Percentiles rank a stretch among this genome's conserved stretches.
phyloP scores from a whole-genome alignment of 495 filamentous ascomycete genomes.

The Cenococcum geophilum region DNA sequence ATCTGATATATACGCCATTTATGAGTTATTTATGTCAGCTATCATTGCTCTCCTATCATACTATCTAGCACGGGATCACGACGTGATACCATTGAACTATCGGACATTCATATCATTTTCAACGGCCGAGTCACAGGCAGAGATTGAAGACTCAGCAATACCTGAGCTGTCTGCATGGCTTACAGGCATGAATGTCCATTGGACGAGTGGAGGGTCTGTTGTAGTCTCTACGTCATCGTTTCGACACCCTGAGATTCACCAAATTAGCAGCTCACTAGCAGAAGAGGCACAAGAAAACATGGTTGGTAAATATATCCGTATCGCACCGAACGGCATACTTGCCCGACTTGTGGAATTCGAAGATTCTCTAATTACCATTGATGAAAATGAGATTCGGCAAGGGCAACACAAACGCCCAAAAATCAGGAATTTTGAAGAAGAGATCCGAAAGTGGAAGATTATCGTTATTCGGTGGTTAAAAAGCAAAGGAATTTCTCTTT shows the following conservation, averaged over 20 bases:
- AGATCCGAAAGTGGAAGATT: conserved; percentile 23
- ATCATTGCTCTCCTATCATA: conserved; percentile 31
- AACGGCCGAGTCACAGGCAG: neutral
- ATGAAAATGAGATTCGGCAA: conserved; percentile 1
- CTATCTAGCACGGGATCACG: conserved; percentile 24
- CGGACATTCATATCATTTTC: conserved; percentile 30
- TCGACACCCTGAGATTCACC: conserved; percentile 13
- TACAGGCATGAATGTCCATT: conserved; percentile 24
- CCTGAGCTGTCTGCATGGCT: conserved; percentile 12
- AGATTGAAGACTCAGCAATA: neutral
- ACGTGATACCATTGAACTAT: conserved; percentile 31
- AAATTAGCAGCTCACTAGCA: conserved; percentile 3
- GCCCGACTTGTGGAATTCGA: conserved; percentile 24
- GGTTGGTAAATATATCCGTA: conserved; percentile 19
- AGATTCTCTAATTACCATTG: neutral
- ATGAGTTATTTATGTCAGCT: conserved; percentile 32
- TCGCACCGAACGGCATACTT: conserved; percentile 26
- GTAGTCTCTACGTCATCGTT: conserved; percentile 20
- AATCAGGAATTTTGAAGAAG: conserved; percentile 10
- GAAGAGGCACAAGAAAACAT: conserved; percentile 8
- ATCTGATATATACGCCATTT: conserved; percentile 25
- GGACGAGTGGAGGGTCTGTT: conserved; percentile 28
- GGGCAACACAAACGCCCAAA: conserved; percentile 20
- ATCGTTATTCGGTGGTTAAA: conserved; percentile 20
- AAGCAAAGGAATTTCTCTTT: conserved; percentile 24